Evolutionary conservation across 1,284 basidiomycete species (phyloP), one percentile per base, ranked within the genome.

Genomic region (Anthracocystis panici-leucophaei): DNA sequence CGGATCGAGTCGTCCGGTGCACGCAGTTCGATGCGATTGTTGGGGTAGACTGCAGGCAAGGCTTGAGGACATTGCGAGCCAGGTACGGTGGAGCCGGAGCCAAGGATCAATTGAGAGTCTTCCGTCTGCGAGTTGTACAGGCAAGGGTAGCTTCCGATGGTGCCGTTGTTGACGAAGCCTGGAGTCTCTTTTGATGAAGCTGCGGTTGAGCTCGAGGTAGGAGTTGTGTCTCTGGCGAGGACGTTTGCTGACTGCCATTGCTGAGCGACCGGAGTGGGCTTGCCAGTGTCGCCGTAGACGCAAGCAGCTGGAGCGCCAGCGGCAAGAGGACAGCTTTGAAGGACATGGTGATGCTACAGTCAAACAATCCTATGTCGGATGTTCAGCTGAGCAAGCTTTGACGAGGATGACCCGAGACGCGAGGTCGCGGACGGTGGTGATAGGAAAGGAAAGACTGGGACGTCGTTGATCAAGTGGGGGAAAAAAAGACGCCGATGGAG

Each of bases 81-180:
- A 5, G 69, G 60, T 0, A 65, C 62, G 11, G 68, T 70, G n/a
- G 68, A 75, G 9, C 54, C 61, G 4, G 61, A 53, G 29, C 73
- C 65, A 5, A 77, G 44, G 14, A 64, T 61, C 38, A 71, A 52
- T 51, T 76, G 67, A 18, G 63, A 63, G 38, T 61, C 64, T 20
- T 71, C 67, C 14, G n/a, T 45, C 48, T 71, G 68, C 25, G 68
- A 71, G 14, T 38, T 8, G 54, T 67, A 75, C 18, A 75, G 33
- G 38, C 73, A 71, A 18, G 73, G 42, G 59, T 70, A 75, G 59
- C 72, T 75, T 25, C 80, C 80, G 45, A 82, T 74, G 4, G 80
- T 81, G 27, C 75, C 77, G 38, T 81, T 79, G 66, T 77, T 77
- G 61, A 79, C 80, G 40, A 82, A 82, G 25, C 80, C 80, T 2